phyloP scores from a whole-genome alignment of 2,329 filamentous ascomycete genomes.

The Clarireedia paspali region DNA sequence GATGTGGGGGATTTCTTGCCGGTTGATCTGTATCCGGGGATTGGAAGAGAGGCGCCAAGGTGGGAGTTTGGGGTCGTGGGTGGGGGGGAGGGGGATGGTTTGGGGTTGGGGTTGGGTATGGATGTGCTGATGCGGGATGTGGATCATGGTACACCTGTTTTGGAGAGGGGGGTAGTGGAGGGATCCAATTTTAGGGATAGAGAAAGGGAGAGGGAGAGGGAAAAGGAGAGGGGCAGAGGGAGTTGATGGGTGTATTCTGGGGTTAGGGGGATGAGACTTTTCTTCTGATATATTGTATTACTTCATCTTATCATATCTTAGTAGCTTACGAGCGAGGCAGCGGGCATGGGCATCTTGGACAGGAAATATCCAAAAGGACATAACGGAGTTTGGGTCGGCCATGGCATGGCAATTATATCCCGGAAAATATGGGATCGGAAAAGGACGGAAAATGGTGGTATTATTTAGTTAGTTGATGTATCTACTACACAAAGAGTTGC shows the following conservation, averaged over 20 bases:
- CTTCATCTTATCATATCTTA: no score
- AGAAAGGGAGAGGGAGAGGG: constrained; percentile 14
- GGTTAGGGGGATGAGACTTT: not conserved
- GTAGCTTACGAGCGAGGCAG: no score
- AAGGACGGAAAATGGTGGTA: no score
- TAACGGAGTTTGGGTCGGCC: no score
- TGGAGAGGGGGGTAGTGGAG: constrained; percentile 22
- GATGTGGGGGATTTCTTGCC: constrained; percentile 84
- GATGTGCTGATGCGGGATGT: constrained; percentile 11
- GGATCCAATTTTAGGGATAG: constrained; percentile 21
- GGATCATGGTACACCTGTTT: constrained; percentile 16
- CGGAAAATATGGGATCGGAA: no score
- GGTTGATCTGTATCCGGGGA: constrained; percentile 76
- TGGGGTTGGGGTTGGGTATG: constrained; percentile 3
- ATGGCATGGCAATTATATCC: no score
- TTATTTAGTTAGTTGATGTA: no score
- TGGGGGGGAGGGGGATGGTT: constrained; percentile 11
- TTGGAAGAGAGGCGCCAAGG: constrained; percentile 40
- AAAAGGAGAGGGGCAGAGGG: not conserved
- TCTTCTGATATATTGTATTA: no score
- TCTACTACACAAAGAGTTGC: no score
- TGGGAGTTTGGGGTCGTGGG: constrained; percentile 23
- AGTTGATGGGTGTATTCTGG: not conserved
- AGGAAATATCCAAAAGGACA: no score
- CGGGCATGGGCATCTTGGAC: no score